phyloP scores from a whole-genome alignment of 495 filamentous ascomycete genomes.

The Aspergillus sclerotioniger region DNA sequence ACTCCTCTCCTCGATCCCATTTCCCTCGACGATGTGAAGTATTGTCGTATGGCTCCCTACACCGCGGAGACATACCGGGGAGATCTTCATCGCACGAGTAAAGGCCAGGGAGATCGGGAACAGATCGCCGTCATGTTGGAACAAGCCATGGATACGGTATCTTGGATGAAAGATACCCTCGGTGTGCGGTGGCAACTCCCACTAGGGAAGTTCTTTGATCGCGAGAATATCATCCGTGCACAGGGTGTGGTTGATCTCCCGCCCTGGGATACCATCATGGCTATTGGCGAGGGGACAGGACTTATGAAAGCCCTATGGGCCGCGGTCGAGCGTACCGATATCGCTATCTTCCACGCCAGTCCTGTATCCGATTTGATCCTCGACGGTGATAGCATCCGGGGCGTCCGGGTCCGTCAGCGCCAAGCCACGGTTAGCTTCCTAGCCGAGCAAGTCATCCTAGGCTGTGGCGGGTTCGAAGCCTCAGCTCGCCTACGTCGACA shows the following conservation, averaged over 20 bases:
- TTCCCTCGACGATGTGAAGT: neutral
- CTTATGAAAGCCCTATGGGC: slow-evolving; percentile 7
- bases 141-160: neutral
- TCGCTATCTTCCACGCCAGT: neutral
- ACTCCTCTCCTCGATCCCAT: neutral
- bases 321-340: neutral
- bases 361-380: slow-evolving; percentile 4
- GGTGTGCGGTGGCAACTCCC: slow-evolving; percentile 11
- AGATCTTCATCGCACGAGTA: slow-evolving; percentile 9
- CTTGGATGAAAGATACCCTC: slow-evolving; percentile 1
- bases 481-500: too few relatives aligned
- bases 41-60: slow-evolving; percentile 11
- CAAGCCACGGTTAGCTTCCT: neutral
- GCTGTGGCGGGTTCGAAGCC: too few relatives aligned
- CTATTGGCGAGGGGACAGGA: slow-evolving; percentile 6
- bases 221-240: slow-evolving; percentile 9
- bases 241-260: slow-evolving; percentile 11
- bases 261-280: slow-evolving; percentile 13
- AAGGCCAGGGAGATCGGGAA: slow-evolving; percentile 5
- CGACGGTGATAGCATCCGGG: slow-evolving; percentile 4
- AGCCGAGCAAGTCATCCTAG: slow-evolving; percentile 10
- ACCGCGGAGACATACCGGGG: slow-evolving; percentile 5
- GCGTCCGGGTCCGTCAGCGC: neutral
- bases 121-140: slow-evolving; percentile 6
- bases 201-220: slow-evolving; percentile 12